A percentile compares a stretch with the other conserved stretches of the same genome.
Evolutionary conservation across 305 asterid genomes (phyloP).

Genomic region (Fraxinus dipetala): DNA sequence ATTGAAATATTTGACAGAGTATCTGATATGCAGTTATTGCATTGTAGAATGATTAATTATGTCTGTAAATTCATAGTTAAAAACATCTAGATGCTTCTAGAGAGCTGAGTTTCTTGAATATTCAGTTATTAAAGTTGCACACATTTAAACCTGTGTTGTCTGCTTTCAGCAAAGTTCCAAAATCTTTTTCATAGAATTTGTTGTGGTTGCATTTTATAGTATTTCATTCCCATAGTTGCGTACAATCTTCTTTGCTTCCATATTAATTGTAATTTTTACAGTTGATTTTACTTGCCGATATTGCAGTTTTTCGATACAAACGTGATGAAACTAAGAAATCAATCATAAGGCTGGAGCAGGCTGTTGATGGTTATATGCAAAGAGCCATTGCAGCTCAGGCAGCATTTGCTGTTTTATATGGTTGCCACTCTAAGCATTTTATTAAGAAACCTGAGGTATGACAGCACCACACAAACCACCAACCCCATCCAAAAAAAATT

Average conservation of each 20-base stretch:
- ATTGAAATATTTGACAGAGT: background rate
- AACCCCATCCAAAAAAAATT: background rate
- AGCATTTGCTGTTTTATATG: constrained; percentile 60
- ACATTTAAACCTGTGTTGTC: background rate
- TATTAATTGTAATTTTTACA: background rate
- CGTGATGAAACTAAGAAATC: constrained; percentile 44
- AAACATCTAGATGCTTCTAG: background rate
- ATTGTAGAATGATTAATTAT: background rate
- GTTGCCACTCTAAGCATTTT: constrained; percentile 48
- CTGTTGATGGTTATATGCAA: constrained; percentile 50
- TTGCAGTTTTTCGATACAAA: constrained; percentile 55
- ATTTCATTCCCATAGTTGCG: background rate
- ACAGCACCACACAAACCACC: background rate
- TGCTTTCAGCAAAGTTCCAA: background rate
- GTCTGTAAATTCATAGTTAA: background rate
- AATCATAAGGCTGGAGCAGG: constrained; percentile 79
- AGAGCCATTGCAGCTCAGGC: constrained; percentile 50
- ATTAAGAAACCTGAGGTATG: constrained; percentile 67
- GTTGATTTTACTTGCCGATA: constrained; percentile 19
- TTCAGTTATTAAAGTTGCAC: background rate
- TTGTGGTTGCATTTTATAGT: background rate
- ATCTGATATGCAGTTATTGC: background rate
- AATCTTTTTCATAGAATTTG: background rate
- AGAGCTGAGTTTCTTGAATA: background rate
- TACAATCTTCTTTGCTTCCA: constrained; percentile 10